A percentile compares a stretch with the other conserved stretches of the same genome.
Evolutionary conservation across 2,329 filamentous ascomycete genomes (phyloP).

Genomic region (Calycina marina): DNA sequence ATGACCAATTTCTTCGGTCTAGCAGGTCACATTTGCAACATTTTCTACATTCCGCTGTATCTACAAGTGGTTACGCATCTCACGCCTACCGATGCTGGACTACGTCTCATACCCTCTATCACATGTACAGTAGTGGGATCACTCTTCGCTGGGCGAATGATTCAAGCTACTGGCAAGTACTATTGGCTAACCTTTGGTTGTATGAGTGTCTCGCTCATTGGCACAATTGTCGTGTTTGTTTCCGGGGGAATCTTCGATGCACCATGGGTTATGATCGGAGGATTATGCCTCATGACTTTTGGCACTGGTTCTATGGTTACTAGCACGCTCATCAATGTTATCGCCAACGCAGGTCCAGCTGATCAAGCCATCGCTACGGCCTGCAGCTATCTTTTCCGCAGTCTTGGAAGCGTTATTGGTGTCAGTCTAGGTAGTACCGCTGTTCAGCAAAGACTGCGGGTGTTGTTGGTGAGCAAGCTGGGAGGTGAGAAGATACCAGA

Average conservation of each 20-base stretch:
- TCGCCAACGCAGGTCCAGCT: constrained; percentile 50
- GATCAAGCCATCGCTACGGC: constrained; percentile 66
- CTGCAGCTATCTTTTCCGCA: constrained; percentile 69
- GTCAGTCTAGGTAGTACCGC: constrained; percentile 50
- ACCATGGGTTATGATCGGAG: constrained; percentile 37
- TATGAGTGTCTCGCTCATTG: constrained; percentile 37
- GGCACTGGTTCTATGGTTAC: constrained; percentile 49
- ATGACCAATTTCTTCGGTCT: constrained; percentile 60
- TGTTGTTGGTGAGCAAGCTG: constrained; percentile 37
- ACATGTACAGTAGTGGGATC: constrained; percentile 47
- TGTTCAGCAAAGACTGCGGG: constrained; percentile 53
- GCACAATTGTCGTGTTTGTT: constrained; percentile 40
- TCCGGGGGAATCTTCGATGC: constrained; percentile 37
- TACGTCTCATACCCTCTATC: constrained; percentile 53
- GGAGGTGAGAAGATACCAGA: constrained; percentile 42
- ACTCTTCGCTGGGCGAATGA: constrained; percentile 47
- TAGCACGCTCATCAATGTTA: constrained; percentile 54
- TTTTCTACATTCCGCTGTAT: constrained; percentile 56
- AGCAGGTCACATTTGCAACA: constrained; percentile 37
- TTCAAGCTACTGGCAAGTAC: constrained; percentile 57
- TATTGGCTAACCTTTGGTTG: constrained; percentile 50
- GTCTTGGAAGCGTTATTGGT: constrained; percentile 56
- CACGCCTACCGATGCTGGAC: constrained; percentile 46
- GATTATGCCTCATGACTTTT: constrained; percentile 35
- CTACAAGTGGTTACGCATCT: constrained; percentile 58